These are phyloP conservation scores for Gentiana straminea DNA, from an alignment of 257 asterid species.

Conservation along the genomic window DNA sequence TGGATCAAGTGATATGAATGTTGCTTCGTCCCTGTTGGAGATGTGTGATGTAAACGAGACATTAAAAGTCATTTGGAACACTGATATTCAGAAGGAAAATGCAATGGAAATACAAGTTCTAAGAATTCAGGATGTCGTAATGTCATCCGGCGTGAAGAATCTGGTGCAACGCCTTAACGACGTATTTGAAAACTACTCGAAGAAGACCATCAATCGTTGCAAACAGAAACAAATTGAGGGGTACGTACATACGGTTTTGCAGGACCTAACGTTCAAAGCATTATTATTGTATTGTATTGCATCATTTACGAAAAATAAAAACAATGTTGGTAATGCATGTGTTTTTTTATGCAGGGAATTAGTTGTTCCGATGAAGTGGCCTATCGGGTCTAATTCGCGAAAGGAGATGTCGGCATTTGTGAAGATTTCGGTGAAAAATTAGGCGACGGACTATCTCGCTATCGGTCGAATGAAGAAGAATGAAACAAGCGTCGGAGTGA, in stretches of 20 bases:
- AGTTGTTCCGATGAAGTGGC: slow-evolving; percentile 18
- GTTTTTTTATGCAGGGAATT: slow-evolving; percentile 12
- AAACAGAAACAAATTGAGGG: slow-evolving; percentile 13
- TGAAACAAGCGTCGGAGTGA: no score
- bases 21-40: slow-evolving; percentile 23
- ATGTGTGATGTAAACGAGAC: slow-evolving; percentile 17
- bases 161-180: slow-evolving; percentile 9
- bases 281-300: no score
- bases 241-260: slow-evolving; percentile 1
- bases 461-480: background rate
- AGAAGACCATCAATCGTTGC: slow-evolving; percentile 11
- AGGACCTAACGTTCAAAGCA: no score
- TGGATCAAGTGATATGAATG: background rate
- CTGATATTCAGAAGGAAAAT: slow-evolving; percentile 26
- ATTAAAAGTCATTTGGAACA: slow-evolving; percentile 34
- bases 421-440: background rate
- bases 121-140: slow-evolving; percentile 35
- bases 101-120: slow-evolving; percentile 23
- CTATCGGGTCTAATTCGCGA: slow-evolving; percentile 1
- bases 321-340: background rate
- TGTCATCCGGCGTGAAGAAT: slow-evolving; percentile 14
- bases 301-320: background rate
- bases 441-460: background rate
- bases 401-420: no score
- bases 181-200: slow-evolving; percentile 11